These are phyloP conservation scores for Pterocarpus santalinus DNA, from an alignment of 306 rosid species.

Conservation along the genomic window DNA sequence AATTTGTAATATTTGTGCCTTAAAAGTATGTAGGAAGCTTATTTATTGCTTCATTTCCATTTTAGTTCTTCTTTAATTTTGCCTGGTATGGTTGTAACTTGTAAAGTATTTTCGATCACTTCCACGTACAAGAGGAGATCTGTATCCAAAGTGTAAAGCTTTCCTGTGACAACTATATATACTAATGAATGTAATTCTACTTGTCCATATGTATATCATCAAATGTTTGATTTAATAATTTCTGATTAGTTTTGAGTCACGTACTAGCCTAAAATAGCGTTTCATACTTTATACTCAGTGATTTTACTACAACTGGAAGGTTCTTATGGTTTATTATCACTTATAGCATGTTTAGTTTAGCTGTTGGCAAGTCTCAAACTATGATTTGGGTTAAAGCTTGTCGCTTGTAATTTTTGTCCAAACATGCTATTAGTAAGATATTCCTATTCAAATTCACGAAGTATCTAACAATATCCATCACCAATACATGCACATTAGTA, in stretches of 20 bases:
- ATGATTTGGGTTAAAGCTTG: no score
- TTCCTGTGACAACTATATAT: conserved; percentile 38
- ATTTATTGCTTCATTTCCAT: conserved; percentile 42
- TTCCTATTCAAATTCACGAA: no score
- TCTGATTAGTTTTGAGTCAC: conserved; percentile 27
- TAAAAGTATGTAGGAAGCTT: conserved; percentile 43
- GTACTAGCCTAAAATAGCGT: conserved; percentile 8
- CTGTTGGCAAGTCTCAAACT: no score
- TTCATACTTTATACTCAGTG: neutral
- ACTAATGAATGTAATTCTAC: conserved; percentile 30
- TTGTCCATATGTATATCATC: conserved; percentile 46
- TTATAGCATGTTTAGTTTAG: no score
- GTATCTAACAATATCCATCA: no score
- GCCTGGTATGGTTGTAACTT: conserved; percentile 52
- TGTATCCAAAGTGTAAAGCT: conserved; percentile 46
- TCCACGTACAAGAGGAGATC: conserved; percentile 31
- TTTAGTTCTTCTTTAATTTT: conserved; percentile 44
- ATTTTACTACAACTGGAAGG: no score
- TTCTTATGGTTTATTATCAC: no score
- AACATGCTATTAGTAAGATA: no score
- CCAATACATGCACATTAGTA: no score
- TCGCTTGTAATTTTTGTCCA: no score
- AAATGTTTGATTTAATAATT: conserved; percentile 43
- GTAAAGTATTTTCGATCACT: conserved; percentile 45
- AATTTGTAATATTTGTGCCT: neutral